Conservation (phyloP, 768 basidiomycete genomes). For the Termitomyces sp. region DNA sequence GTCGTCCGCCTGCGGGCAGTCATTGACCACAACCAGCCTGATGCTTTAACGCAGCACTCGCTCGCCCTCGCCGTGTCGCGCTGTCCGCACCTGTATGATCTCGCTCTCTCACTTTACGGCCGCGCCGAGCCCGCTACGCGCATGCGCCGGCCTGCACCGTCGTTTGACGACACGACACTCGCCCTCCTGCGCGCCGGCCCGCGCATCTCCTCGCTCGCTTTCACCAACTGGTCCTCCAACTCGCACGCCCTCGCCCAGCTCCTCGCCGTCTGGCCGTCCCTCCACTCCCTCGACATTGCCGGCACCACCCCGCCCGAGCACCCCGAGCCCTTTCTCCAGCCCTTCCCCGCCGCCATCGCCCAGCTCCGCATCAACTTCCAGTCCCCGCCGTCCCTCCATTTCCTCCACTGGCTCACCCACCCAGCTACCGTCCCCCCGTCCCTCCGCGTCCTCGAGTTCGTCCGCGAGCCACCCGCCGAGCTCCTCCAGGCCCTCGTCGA, state of each 20-base stretch:
- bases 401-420: conserved; percentile 67
- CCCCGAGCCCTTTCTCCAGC: conserved; percentile 34
- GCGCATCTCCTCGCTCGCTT: conserved; percentile 45
- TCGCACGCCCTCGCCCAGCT: conserved; percentile 52
- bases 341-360: conserved; percentile 43
- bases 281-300: conserved; percentile 51
- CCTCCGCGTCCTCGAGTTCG: conserved; percentile 52
- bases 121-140: conserved; percentile 39
- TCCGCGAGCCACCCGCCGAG: conserved; percentile 51
- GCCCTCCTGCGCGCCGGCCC: conserved; percentile 52
- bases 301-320: conserved; percentile 53
- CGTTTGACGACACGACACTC: conserved; percentile 49
- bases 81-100: conserved; percentile 55
- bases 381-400: conserved; percentile 52
- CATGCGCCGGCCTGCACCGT: conserved; percentile 44
- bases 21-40: conserved; percentile 65
- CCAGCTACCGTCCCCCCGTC: conserved; percentile 35
- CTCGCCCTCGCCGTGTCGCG: conserved; percentile 36
- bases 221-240: conserved; percentile 72
- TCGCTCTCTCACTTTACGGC: conserved; percentile 58
- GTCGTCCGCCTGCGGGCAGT: conserved; percentile 51
- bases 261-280: conserved; percentile 56
- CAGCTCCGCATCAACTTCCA: conserved; percentile 65
- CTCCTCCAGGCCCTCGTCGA: conserved; percentile 51
- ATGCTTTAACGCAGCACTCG: not conserved